Evolutionary conservation across 139 green algal species (phyloP), one percentile per base, ranked within the genome.

Genomic region (Micractinium conductrix): DNA sequence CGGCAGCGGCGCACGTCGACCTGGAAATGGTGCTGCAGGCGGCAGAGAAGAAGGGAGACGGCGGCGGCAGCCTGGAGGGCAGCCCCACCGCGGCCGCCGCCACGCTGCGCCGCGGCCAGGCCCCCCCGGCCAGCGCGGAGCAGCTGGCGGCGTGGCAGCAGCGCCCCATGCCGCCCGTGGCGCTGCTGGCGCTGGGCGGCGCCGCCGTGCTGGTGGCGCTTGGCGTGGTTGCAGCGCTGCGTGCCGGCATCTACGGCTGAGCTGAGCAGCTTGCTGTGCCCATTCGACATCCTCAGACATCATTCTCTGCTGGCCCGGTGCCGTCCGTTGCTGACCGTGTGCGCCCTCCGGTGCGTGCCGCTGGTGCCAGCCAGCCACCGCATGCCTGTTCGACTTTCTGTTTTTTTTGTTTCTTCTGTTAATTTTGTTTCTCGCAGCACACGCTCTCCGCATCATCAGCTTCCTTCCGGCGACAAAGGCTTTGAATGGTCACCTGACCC

Each of bases 91-190:
- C 14, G 28, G 26, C 14, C 42, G 9, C 45, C 26, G 10, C 28
- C 42, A 28, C 10, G 6, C 9, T 58, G 9, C 70, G 35, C 35
- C 74, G 72, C 72, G n/a, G n/a, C n/a, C n/a, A n/a, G n/a, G n/a
- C n/a, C n/a, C 72, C 69, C 50, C 74, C 74, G 9, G 50, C 48
- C 50, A 81, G 35, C 1, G 55, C 74, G 7, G 74, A 35, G 0
- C 35, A 81, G 74, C 50, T 81, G 35, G 30, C 45, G n/a, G 74
- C 74, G 0, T 81, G 74, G 74, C 50, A 38, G 50, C 50, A 60
- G 22, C 74, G 74, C 35, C 50, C 74, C 21, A 35, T 81, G 35
- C 55, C 45, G 9, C 74, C 74, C 8, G 74, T 30, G 2, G 50
- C 35, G 37, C 74, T 81, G 50, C 19, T 44, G 22, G 21, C 33